Percentiles rank a stretch among this genome's conserved stretches.
phyloP scores from a whole-genome alignment of 495 filamentous ascomycete species.

The Penicillium angulare region DNA sequence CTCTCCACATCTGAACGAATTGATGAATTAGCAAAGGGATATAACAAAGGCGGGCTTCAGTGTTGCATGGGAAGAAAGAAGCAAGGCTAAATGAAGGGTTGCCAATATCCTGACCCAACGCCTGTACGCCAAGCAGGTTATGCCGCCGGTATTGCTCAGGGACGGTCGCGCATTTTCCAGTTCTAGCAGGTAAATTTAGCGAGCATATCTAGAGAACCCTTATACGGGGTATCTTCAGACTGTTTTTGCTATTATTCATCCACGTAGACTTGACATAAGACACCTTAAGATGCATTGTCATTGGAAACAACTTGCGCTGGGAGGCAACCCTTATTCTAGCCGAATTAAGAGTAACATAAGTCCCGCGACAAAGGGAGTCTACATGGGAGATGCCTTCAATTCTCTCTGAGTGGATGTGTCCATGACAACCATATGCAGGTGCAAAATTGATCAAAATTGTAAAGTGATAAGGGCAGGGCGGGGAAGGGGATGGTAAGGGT shows the following conservation, averaged over 20 bases:
- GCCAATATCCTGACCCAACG: too few relatives aligned
- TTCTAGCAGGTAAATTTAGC: too few relatives aligned
- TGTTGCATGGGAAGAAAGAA: neutral
- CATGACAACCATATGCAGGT: slow-evolving; percentile 26
- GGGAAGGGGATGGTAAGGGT: slow-evolving; percentile 14
- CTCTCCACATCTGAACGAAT: slow-evolving; percentile 52
- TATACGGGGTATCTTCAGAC: neutral
- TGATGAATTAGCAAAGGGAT: slow-evolving; percentile 28
- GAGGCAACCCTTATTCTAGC: slow-evolving; percentile 14
- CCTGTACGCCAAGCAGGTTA: too few relatives aligned
- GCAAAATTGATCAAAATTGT: too few relatives aligned
- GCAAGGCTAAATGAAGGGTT: neutral
- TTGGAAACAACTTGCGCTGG: neutral
- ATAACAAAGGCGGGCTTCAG: slow-evolving; percentile 1
- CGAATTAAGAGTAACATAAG: slow-evolving; percentile 24
- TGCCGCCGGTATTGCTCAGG: neutral
- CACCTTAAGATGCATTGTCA: neutral
- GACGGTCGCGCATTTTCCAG: too few relatives aligned
- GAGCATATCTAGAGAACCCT: neutral
- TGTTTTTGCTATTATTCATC: neutral
- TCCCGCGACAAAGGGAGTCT: slow-evolving; percentile 29
- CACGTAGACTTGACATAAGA: neutral
- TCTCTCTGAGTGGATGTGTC: slow-evolving; percentile 35
- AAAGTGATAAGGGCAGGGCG: neutral
- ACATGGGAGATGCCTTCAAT: slow-evolving; percentile 35